Conservation (phyloP, 1,139 yeast species). For the Yarrowia galli region DNA sequence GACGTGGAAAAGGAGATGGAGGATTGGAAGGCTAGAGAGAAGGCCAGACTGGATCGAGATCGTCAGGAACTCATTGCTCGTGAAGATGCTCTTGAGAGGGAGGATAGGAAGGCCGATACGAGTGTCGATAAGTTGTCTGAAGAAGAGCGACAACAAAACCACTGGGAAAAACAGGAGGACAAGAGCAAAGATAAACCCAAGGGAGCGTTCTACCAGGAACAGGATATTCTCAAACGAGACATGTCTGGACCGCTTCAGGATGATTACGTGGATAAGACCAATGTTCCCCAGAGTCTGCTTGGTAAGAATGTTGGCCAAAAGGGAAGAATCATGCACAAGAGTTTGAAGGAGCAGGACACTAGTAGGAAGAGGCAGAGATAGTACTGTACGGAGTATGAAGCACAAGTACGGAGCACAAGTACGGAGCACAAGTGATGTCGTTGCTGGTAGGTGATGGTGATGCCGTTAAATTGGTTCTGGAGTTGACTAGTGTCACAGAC, state of each 20-base stretch:
- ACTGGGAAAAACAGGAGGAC: slow-evolving; percentile 40
- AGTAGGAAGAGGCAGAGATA: slow-evolving; percentile 39
- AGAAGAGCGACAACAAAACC: slow-evolving; percentile 35
- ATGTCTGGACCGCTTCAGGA: slow-evolving; percentile 47
- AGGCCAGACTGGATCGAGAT: slow-evolving; percentile 56
- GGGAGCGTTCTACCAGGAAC: slow-evolving; percentile 53
- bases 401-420: too few relatives aligned
- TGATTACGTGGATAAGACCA: slow-evolving; percentile 47
- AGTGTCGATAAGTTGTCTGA: background rate
- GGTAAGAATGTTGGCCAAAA: slow-evolving; percentile 46
- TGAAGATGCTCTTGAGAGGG: slow-evolving; percentile 9
- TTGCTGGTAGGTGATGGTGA: too few relatives aligned
- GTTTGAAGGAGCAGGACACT: slow-evolving; percentile 48
- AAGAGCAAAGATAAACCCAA: slow-evolving; percentile 45
- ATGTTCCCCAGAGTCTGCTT: slow-evolving; percentile 49
- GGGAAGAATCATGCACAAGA: slow-evolving; percentile 46
- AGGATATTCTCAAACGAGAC: slow-evolving; percentile 50
- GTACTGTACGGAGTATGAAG: too few relatives aligned
- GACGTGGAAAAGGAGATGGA: slow-evolving; percentile 58
- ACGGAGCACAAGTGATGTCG: too few relatives aligned
- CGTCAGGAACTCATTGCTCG: slow-evolving; percentile 53
- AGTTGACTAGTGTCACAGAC: too few relatives aligned
- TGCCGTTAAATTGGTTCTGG: too few relatives aligned
- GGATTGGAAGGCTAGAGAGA: slow-evolving; percentile 59
- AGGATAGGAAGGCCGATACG: background rate